These are phyloP conservation scores for Podospora didyma DNA, from an alignment of 495 filamentous ascomycete species.

Conservation along the genomic window DNA sequence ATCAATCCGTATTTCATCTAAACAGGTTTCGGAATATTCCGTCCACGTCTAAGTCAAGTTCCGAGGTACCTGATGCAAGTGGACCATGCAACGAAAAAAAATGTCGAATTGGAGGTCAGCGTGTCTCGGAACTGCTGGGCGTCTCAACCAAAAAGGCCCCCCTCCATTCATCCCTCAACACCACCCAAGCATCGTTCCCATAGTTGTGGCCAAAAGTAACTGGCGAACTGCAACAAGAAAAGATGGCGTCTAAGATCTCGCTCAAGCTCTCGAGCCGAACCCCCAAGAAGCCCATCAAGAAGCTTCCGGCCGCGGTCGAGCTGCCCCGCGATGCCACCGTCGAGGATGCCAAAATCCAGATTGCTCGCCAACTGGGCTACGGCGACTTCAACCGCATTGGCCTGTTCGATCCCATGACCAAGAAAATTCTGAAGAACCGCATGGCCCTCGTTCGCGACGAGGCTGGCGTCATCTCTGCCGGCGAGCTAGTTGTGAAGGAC, in stretches of 20 bases:
- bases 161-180: no score
- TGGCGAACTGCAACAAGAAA: neutral
- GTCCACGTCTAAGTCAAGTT: no score
- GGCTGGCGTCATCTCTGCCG: slow-evolving; percentile 61
- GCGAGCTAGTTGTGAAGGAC: slow-evolving; percentile 85
- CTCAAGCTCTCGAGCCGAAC: slow-evolving; percentile 42
- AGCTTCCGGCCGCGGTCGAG: slow-evolving; percentile 64
- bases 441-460: slow-evolving; percentile 53
- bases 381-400: slow-evolving; percentile 61
- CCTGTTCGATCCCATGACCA: slow-evolving; percentile 67
- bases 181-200: no score
- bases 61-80: no score
- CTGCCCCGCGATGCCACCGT: slow-evolving; percentile 56
- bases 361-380: slow-evolving; percentile 42
- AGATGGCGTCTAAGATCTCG: slow-evolving; percentile 33
- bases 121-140: no score
- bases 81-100: no score
- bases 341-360: slow-evolving; percentile 51
- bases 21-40: no score
- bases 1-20: no score
- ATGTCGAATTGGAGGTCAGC: neutral
- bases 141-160: no score
- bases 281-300: slow-evolving; percentile 60
- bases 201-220: neutral
- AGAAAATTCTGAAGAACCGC: slow-evolving; percentile 55